These are phyloP conservation scores for Lachnellula cervina DNA, from an alignment of 2,329 filamentous ascomycete species.

Conservation along the genomic window DNA sequence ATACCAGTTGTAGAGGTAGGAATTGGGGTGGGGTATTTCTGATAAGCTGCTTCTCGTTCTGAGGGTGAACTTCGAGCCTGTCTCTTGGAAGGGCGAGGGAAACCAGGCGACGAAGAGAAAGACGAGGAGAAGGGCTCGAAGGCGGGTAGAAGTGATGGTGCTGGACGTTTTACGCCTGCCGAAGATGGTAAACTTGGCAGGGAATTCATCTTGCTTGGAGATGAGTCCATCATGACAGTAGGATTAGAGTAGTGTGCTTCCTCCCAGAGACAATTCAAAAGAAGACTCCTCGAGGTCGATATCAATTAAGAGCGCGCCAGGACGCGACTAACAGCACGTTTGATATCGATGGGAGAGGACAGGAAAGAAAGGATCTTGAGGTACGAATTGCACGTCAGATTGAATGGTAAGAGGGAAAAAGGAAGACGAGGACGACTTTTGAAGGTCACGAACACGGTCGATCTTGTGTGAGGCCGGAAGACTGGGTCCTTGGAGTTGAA, in stretches of 20 bases:
- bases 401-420: conserved; percentile 9
- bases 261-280: not conserved
- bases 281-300: conserved; percentile 18
- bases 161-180: conserved; percentile 54
- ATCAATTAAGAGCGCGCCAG: conserved; percentile 16
- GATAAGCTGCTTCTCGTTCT: conserved; percentile 27
- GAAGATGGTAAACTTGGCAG: conserved; percentile 25
- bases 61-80: conserved; percentile 48
- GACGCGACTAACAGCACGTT: conserved; percentile 9
- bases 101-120: conserved; percentile 50
- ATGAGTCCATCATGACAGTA: conserved; percentile 32
- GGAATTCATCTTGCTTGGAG: conserved; percentile 31
- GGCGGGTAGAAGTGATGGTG: conserved; percentile 67
- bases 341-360: conserved; percentile 8
- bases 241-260: not conserved
- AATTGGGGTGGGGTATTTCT: conserved; percentile 85
- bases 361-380: not conserved
- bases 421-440: conserved; percentile 15
- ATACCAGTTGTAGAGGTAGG: conserved; percentile 93
- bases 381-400: conserved; percentile 7
- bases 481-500: conserved; percentile 12
- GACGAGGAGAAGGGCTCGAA: conserved; percentile 73
- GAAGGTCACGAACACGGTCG: conserved; percentile 27
- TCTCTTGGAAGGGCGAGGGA: conserved; percentile 66
- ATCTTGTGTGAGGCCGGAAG: conserved; percentile 15